These are phyloP conservation scores for Asterochloris erici DNA, from an alignment of 139 green algal genomes.

Conservation along the genomic window DNA sequence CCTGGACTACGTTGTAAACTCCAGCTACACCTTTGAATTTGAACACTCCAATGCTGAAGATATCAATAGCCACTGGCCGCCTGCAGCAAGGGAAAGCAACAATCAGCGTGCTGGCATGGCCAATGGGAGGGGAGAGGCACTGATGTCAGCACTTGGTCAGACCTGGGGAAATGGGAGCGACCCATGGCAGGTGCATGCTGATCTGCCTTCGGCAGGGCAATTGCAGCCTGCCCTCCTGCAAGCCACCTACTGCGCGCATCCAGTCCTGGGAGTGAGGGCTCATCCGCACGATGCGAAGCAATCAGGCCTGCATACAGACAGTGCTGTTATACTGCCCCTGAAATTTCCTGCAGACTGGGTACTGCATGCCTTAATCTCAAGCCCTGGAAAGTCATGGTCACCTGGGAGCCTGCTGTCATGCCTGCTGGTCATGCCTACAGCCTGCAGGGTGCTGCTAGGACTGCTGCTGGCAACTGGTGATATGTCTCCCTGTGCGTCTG, in stretches of 20 bases:
- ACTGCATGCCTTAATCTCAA: too few relatives aligned
- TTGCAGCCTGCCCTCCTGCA: slow-evolving; percentile 3
- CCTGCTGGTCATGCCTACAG: slow-evolving; percentile 4
- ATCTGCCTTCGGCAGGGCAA: slow-evolving; percentile 7
- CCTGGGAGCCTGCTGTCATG: slow-evolving; percentile 20
- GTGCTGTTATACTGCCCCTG: too few relatives aligned
- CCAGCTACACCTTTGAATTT: slow-evolving; percentile 23
- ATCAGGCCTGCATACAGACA: too few relatives aligned
- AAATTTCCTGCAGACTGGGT: too few relatives aligned
- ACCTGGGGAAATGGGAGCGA: slow-evolving; percentile 13
- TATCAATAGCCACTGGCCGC: slow-evolving; percentile 6
- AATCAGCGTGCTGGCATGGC: neutral
- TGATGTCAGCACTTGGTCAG: neutral
- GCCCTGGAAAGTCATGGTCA: neutral
- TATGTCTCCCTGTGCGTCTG: too few relatives aligned
- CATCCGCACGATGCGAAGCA: neutral
- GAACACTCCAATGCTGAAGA: slow-evolving; percentile 22
- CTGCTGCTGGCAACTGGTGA: neutral
- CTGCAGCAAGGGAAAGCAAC: neutral
- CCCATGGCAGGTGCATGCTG: slow-evolving; percentile 4
- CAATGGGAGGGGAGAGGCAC: neutral
- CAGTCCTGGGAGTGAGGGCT: neutral
- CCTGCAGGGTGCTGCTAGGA: neutral
- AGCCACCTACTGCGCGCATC: slow-evolving; percentile 1
- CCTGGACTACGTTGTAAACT: slow-evolving; percentile 15